Evolutionary conservation across 2,329 filamentous ascomycete species (phyloP), one percentile per base, ranked within the genome.

Genomic region (Xylaria sp.): DNA sequence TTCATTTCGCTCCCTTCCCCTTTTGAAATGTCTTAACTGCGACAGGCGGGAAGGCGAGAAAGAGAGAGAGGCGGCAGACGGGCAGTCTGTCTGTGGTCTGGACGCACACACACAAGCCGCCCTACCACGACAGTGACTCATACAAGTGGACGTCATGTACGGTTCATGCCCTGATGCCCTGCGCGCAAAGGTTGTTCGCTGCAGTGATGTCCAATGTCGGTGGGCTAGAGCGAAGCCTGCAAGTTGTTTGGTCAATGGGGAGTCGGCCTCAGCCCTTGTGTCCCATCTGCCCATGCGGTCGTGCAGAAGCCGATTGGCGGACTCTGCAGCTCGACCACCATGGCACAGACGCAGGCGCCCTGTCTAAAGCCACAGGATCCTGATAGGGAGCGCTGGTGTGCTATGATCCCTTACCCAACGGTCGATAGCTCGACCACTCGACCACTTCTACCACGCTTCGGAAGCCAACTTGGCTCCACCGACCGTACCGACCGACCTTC

Each of bases 201-300:
- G 65, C 65, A 68, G 54, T 68, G 65, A 65, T 68, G 65, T 68
- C 65, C 65, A 68, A 68, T 65, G 57, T 61, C 56, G 63, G 64
- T 65, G 64, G 64, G 65, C 64, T 68, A 61, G 63, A 60, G 44
- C 16, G 24, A 21, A 52, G 29, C 41, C 59, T 54, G 61, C 21
- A 42, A 56, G 45, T 52, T 62, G 66, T 60, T 59, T 67, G 66
- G 66, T 60, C 66, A 66, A 63, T 66, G 55, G 59, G 60, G 61
- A 56, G 62, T 61, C 52, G 47, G 44, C 43, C 61, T 56, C 52
- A 60, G 63, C 38, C 58, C 52, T 56, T 48, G 57, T n/a, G n/a
- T n/a, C n/a, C n/a, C n/a, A n/a, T n/a, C n/a, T n/a, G 54, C 59
- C 57, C 59, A 66, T 66, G 59, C 50, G 57, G 39, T 38, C 54